Evolutionary conservation across 176 grass and related monocot genomes (phyloP).

Genomic region (Paspalum vaginatum): DNA sequence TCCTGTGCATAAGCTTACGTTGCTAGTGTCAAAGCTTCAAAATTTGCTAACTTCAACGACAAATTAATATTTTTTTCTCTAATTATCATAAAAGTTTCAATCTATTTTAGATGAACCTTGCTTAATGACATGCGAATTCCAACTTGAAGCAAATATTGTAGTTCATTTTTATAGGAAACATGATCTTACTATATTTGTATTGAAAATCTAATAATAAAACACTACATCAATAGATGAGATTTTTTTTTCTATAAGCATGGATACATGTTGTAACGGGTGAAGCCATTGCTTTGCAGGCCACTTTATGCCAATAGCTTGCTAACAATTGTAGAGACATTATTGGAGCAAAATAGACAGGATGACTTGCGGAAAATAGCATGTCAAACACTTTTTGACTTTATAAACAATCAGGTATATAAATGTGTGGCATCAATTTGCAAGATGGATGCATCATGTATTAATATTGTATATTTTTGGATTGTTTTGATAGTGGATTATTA

Average conservation of each 20-base stretch:
- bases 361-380: conserved; percentile 78
- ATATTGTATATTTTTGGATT: not conserved
- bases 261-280: conserved; percentile 7
- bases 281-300: conserved; percentile 68
- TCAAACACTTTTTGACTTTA: conserved; percentile 87
- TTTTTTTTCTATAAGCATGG: conserved; percentile 2
- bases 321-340: conserved; percentile 72
- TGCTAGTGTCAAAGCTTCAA: conserved; percentile 1
- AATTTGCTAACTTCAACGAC: not conserved
- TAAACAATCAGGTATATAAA: conserved; percentile 82
- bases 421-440: conserved; percentile 33
- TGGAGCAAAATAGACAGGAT: conserved; percentile 90
- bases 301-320: conserved; percentile 90
- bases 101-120: conserved; percentile 7
- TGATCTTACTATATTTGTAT: not conserved
- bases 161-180: not conserved
- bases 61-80: not conserved
- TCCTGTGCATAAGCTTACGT: conserved; percentile 6
- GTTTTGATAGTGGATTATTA: conserved; percentile 14
- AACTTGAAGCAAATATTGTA: not conserved
- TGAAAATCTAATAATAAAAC: conserved; percentile 15
- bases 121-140: conserved; percentile 1
- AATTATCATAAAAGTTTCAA: not conserved
- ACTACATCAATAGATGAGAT: not conserved
- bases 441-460: not conserved